phyloP scores from a whole-genome alignment of 192 early-diverging fungal genomes.

The Fimicolochytrium jonesii region DNA sequence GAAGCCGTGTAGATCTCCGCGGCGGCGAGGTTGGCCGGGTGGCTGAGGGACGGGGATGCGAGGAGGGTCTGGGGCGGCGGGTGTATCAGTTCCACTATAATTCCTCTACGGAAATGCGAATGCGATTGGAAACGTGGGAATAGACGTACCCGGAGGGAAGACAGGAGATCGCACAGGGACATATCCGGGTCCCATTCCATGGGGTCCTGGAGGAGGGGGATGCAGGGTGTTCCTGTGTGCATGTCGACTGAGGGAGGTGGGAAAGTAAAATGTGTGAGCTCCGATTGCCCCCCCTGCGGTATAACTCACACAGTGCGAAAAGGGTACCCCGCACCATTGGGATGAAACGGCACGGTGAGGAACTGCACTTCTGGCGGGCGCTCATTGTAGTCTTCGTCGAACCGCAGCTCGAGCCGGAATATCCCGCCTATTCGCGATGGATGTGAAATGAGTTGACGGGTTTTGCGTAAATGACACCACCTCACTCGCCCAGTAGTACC shows the following conservation, averaged over 20 bases:
- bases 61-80: constrained; percentile 44
- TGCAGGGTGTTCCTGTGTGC: constrained; percentile 38
- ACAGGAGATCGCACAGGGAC: constrained; percentile 27
- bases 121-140: neutral
- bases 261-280: constrained; percentile 9
- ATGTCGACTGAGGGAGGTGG: constrained; percentile 34
- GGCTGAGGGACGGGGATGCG: constrained; percentile 35
- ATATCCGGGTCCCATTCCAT: constrained; percentile 35
- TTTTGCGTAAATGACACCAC: no score
- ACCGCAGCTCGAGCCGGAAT: constrained; percentile 40
- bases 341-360: constrained; percentile 54
- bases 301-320: no score
- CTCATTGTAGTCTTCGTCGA: constrained; percentile 45
- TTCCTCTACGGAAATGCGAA: constrained; percentile 1
- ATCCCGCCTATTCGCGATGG: constrained; percentile 37
- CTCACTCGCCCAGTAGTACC: no score
- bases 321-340: constrained; percentile 47
- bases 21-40: constrained; percentile 43
- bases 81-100: no score
- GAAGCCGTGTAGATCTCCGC: constrained; percentile 38
- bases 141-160: constrained; percentile 36
- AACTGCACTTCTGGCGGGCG: constrained; percentile 44
- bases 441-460: no score
- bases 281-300: no score
- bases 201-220: constrained; percentile 32